Evolutionary conservation across 768 basidiomycete genomes (phyloP).

Genomic region (Nevesoporus exiguus): DNA sequence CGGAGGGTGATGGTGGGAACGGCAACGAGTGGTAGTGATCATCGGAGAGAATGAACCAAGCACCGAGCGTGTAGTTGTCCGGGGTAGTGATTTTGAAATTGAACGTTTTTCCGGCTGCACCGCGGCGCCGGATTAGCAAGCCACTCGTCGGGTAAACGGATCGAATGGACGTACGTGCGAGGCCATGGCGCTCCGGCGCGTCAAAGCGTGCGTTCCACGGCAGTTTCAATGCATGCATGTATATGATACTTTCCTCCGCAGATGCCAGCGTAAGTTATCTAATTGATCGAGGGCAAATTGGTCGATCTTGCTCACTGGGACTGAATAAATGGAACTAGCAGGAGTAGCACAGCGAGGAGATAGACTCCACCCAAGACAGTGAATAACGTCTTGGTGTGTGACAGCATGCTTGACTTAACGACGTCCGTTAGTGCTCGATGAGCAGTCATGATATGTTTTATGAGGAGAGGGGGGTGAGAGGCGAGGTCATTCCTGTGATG

Average conservation of each 20-base stretch:
- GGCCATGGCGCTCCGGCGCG: conserved; percentile 71
- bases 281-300: conserved; percentile 13
- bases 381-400: conserved; percentile 31
- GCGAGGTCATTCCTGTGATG: background rate
- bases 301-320: conserved; percentile 50
- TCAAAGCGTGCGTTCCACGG: conserved; percentile 65
- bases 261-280: conserved; percentile 16
- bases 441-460: conserved; percentile 11
- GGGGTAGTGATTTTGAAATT: conserved; percentile 68
- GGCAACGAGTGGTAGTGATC: conserved; percentile 52
- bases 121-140: background rate
- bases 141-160: background rate
- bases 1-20: conserved; percentile 35
- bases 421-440: background rate
- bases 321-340: conserved; percentile 65
- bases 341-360: conserved; percentile 45
- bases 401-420: conserved; percentile 19
- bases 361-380: conserved; percentile 52
- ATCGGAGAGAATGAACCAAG: conserved; percentile 81
- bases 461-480: background rate
- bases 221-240: conserved; percentile 61
- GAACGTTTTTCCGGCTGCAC: conserved; percentile 68
- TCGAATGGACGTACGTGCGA: conserved; percentile 63
- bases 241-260: conserved; percentile 45
- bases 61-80: conserved; percentile 79